These are phyloP conservation scores for Botryococcus braunii DNA, from an alignment of 163 green algal genomes.

Conservation along the genomic window DNA sequence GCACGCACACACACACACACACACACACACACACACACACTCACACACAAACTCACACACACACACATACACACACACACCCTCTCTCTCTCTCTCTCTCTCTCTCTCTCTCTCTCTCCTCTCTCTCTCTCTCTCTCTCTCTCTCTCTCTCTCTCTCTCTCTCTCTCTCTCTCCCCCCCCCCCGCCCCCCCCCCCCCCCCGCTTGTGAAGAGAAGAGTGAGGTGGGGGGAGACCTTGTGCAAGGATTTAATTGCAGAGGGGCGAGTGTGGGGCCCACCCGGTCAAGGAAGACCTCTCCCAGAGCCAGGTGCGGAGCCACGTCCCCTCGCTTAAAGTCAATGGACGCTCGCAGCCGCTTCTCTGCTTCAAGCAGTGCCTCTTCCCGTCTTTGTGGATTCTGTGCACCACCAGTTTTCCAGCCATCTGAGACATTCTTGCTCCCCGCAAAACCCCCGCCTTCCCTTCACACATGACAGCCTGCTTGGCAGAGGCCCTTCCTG, in stretches of 20 bases:
- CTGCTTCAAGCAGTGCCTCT: constrained; percentile 26
- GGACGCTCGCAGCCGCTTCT: constrained; percentile 26
- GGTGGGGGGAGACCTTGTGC: not conserved
- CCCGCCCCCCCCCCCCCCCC: not conserved
- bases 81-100: too few relatives aligned
- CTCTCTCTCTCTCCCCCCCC: not conserved
- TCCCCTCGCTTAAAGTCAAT: constrained; percentile 44
- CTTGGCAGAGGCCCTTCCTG: not conserved
- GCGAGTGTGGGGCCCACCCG: constrained; percentile 18
- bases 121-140: too few relatives aligned
- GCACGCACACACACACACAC: too few relatives aligned
- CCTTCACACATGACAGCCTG: not conserved
- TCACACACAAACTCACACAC: too few relatives aligned
- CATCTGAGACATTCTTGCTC: not conserved
- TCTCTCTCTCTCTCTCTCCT: too few relatives aligned
- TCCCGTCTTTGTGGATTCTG: not conserved
- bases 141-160: too few relatives aligned
- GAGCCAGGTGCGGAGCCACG: constrained; percentile 36
- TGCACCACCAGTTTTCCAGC: not conserved
- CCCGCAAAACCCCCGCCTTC: not conserved
- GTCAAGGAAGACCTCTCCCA: constrained; percentile 50
- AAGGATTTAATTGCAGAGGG: not conserved
- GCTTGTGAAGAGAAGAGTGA: not conserved
- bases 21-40: too few relatives aligned
- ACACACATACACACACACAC: too few relatives aligned